phyloP scores from a whole-genome alignment of 805 yeast species.

The Allodekkera sacchari region DNA sequence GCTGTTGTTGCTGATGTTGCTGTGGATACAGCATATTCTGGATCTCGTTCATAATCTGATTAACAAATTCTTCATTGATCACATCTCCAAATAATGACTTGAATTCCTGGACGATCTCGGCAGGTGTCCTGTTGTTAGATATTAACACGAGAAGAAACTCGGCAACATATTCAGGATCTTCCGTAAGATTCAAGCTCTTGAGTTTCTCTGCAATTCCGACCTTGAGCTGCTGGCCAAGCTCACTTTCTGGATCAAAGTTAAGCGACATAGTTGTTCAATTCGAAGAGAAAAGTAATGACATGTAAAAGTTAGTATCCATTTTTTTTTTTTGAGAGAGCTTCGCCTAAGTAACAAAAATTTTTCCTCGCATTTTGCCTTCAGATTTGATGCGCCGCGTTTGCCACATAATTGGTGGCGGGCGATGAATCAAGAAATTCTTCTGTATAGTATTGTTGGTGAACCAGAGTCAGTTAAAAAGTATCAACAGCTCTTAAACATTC shows the following conservation, averaged over 20 bases:
- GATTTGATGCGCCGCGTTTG: too few species aligned
- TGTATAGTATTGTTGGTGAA: too few species aligned
- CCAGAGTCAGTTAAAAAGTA: too few species aligned
- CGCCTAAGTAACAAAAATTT: too few species aligned
- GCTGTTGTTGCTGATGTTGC: constrained; percentile 12
- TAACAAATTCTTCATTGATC: constrained; percentile 49
- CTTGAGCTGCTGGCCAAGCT: constrained; percentile 34
- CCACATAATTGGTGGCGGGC: too few species aligned
- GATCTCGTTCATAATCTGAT: constrained; percentile 50
- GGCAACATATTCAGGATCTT: constrained; percentile 55
- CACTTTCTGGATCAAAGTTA: constrained; percentile 22
- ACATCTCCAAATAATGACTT: constrained; percentile 53
- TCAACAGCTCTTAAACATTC: too few species aligned
- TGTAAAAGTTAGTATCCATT: too few species aligned
- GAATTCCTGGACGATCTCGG: constrained; percentile 54
- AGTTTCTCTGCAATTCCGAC: constrained; percentile 34
- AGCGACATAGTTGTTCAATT: too few species aligned
- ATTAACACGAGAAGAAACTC: constrained; percentile 68
- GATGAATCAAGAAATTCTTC: too few species aligned
- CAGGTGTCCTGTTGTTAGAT: constrained; percentile 55
- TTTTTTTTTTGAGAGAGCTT: too few species aligned
- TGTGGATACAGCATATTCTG: constrained; percentile 20
- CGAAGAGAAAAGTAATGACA: too few species aligned
- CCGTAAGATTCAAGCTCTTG: constrained; percentile 33
- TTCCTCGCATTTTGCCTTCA: too few species aligned